Evolutionary conservation across 2,329 filamentous ascomycete species (phyloP), one percentile per base, ranked within the genome.

Genomic region (Dothideomycetidae sp.): DNA sequence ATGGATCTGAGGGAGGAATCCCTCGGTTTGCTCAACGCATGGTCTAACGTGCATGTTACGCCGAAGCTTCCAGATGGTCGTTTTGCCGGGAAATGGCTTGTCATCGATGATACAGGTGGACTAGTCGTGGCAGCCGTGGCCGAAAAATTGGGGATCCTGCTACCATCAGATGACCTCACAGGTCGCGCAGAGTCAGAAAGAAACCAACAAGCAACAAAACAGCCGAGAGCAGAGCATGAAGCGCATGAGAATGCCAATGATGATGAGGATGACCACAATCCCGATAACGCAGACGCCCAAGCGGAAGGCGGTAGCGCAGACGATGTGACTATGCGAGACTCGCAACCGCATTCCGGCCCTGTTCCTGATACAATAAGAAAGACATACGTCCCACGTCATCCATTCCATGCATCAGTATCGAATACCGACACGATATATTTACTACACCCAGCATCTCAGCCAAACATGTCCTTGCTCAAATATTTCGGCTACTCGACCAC

Each of bases 401-500:
- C 17, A 72, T 80, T 46, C 83, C 71, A 51, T 75, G 75, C 17
- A 64, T 17, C 29, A 11, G 21, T 41, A 21, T 37, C 43, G 3
- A 33, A 59, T 35, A 75, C 70, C 44, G 93, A 84, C 59, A 88
- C 78, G 42, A 73, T 83, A 45, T 93, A 85, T 1, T 57, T 93
- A 36, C 60, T 93, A 21, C 85, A 93, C 57, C 63, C 78, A 36
- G 84, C 86, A 56, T 73, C 78, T 18, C 85, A 93, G 57, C 81
- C 85, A 2, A 96, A 94, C 55, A 73, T 96, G 41, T 78, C 78
- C 12, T 71, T 90, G 33, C 70, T 98, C 13, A 82, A 82, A 54
- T 92, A 93, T 65, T 96, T 93, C 61, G 75, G 75, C 56, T 96
- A 78, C 61, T 84, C 93, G 58, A 74, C 73, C 44, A 74, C 77